phyloP scores from a whole-genome alignment of 1,139 yeast genomes.

The Candida pseudocylindracea region DNA sequence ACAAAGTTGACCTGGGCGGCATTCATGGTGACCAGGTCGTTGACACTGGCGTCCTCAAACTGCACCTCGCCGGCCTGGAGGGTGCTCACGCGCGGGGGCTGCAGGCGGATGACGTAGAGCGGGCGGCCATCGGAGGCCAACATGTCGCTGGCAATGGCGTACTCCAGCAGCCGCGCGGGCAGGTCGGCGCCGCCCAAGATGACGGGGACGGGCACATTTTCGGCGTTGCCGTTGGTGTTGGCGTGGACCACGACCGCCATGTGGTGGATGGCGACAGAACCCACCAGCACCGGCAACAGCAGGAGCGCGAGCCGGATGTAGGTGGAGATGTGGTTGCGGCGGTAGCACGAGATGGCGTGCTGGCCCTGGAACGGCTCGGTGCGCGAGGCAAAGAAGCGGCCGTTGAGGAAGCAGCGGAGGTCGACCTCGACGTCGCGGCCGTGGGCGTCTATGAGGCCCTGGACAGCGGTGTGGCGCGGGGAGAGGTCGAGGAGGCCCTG shows the following conservation, averaged over 20 bases:
- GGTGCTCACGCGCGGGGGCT: background rate
- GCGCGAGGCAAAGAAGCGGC: background rate
- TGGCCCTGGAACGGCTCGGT: background rate
- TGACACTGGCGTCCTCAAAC: background rate
- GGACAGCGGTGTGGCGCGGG: no score
- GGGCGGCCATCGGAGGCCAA: no score
- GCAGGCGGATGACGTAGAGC: no score
- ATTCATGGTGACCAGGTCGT: background rate
- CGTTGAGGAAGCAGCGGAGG: background rate
- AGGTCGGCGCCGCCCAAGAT: no score
- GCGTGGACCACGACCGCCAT: background rate
- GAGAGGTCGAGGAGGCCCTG: no score
- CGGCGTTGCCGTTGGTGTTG: background rate
- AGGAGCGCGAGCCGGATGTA: no score
- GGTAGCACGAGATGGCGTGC: background rate
- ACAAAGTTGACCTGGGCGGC: no score
- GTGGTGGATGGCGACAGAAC: background rate
- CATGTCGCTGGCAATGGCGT: background rate
- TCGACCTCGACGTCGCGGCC: background rate
- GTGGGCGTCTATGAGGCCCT: no score
- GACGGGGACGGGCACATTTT: no score
- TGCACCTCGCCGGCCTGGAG: background rate
- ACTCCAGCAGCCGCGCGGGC: background rate
- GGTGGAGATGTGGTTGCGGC: slow-evolving; percentile 1
- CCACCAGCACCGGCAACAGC: background rate